Evolutionary conservation across 2,329 filamentous ascomycete genomes (phyloP).

Genomic region (Scedosporium dehoogii): DNA sequence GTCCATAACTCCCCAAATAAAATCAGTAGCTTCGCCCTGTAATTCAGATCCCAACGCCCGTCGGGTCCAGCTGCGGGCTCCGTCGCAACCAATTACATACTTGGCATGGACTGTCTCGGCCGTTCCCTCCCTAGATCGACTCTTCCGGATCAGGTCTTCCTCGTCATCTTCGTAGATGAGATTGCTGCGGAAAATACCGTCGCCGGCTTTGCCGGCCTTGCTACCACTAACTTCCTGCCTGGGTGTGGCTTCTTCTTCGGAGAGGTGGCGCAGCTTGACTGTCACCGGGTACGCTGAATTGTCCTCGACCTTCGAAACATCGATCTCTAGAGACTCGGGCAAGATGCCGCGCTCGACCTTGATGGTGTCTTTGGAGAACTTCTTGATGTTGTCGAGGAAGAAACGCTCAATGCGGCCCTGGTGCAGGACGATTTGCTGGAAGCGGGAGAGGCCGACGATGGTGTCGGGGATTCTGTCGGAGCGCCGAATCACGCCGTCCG

Average conservation of each 20-base stretch:
- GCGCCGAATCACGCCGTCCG: conserved; percentile 44
- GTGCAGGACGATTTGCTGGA: conserved; percentile 58
- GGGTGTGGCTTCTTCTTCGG: conserved; percentile 47
- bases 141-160: conserved; percentile 31
- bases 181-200: conserved; percentile 53
- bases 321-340: conserved; percentile 43
- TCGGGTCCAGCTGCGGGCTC: conserved; percentile 57
- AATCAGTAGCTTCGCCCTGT: conserved; percentile 40
- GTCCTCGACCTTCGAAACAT: conserved; percentile 38
- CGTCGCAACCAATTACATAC: conserved; percentile 60
- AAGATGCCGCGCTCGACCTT: conserved; percentile 50
- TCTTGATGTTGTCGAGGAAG: conserved; percentile 51
- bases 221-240: conserved; percentile 15
- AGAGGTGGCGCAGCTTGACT: conserved; percentile 46
- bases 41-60: conserved; percentile 40
- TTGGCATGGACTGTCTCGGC: conserved; percentile 27
- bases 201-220: conserved; percentile 10
- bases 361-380: conserved; percentile 24
- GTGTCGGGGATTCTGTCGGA: conserved; percentile 54
- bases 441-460: conserved; percentile 49
- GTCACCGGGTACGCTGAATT: conserved; percentile 48
- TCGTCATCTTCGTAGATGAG: conserved; percentile 43
- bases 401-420: conserved; percentile 62
- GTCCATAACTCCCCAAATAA: conserved; percentile 35
- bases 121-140: conserved; percentile 9